Evolutionary conservation across 768 basidiomycete species (phyloP), one percentile per base, ranked within the genome.

Genomic region (Collybiopsis confluens): DNA sequence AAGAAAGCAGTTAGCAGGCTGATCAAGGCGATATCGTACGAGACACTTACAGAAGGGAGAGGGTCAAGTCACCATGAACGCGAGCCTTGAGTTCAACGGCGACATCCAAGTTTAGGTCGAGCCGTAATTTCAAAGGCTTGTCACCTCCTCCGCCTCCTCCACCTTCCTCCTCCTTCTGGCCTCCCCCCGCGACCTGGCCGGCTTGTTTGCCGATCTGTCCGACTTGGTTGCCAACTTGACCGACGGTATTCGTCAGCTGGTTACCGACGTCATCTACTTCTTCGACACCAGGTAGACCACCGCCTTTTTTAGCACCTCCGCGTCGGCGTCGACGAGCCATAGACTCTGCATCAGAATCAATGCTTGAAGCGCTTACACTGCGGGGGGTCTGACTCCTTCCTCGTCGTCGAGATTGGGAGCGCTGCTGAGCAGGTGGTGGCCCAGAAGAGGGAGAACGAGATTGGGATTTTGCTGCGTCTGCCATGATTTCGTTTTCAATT

Each of bases 31-130:
- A 4, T 4, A 6, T 11, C 6, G 11, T 13, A 16, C 13, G n/a
- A 21, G 16, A 24, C 15, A 52, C 50, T 42, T 38, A 61, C 67
- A 69, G 56, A 33, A 70, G 59, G 1, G 67, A 64, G 21, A 69
- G 63, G 1, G 69, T 69, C 7, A 71, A 56, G 46, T 71, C 68
- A 27, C 68, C 70, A 54, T 69, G 65, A 16, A 69, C 60, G 45
- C 64, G 59, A 24, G 70, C 70, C 49, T 67, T 69, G 54, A 71
- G 58, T 46, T 66, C 59, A 33, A 70, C 64, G 23, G 69, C 66
- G 41, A 68, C 67, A 45, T 70, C 66, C 53, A 71, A 47, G 44
- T 71, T 70, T 35, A 71, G 55, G 48, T 70, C 67, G 46, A 70
- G 54, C n/a, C 69, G 54, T 7, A 71, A 54, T 47, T 67, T 67